Conservation (phyloP, 257 asterid genomes). For the Lycium barbarum region DNA sequence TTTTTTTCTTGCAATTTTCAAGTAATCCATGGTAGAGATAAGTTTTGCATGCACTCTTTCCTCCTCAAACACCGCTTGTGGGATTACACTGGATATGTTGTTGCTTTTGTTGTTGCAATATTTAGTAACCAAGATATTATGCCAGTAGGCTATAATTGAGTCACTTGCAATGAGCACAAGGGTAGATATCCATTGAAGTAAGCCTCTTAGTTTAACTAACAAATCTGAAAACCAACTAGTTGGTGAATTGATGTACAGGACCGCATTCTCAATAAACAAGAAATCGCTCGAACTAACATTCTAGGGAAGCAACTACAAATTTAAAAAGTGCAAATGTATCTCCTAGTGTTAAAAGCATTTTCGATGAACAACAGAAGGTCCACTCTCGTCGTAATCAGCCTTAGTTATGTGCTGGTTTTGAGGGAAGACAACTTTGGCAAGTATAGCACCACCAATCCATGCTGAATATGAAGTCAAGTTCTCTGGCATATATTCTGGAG, state of each 20-base stretch:
- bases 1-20: neutral
- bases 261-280: neutral
- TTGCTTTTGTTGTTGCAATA: neutral
- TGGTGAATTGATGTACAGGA: neutral
- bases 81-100: too few relatives aligned
- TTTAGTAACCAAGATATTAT: neutral
- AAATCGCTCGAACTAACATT: neutral
- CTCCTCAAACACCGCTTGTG: too few relatives aligned
- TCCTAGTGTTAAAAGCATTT: conserved; percentile 63
- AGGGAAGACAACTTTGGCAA: conserved; percentile 97
- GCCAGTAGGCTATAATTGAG: too few relatives aligned
- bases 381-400: conserved; percentile 93
- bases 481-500: conserved; percentile 99
- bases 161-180: too few relatives aligned
- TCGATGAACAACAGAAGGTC: conserved; percentile 98
- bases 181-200: neutral
- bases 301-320: neutral
- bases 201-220: neutral
- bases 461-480: conserved; percentile 71
- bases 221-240: neutral
- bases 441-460: conserved; percentile 98
- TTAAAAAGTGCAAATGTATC: neutral
- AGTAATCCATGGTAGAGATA: neutral
- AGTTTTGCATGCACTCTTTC: too few relatives aligned
- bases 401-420: conserved; percentile 96